phyloP scores from a whole-genome alignment of 2,329 filamentous ascomycete species.

The Xylaria sp. region DNA sequence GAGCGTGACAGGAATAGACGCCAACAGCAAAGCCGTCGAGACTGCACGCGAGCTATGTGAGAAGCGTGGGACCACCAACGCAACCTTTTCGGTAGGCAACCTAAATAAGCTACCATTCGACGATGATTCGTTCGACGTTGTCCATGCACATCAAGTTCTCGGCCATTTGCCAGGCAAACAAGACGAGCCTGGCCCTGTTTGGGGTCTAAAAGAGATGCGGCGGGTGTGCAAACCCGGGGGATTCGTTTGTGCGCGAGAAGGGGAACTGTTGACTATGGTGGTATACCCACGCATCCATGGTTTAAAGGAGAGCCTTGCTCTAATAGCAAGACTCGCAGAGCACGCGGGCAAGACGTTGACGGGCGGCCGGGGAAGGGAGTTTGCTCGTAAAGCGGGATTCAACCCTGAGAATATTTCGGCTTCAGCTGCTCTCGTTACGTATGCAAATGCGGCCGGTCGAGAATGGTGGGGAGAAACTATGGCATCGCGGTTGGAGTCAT shows the following conservation, averaged over 20 bases:
- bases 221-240: slow-evolving; percentile 37
- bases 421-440: slow-evolving; percentile 26
- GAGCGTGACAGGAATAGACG: slow-evolving; percentile 28
- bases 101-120: slow-evolving; percentile 30
- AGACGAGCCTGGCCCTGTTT: slow-evolving; percentile 26
- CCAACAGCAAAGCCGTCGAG: slow-evolving; percentile 22
- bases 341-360: slow-evolving; percentile 21
- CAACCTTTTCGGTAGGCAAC: slow-evolving; percentile 25
- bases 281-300: slow-evolving; percentile 29
- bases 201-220: slow-evolving; percentile 36
- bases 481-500: slow-evolving; percentile 26
- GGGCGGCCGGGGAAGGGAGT: slow-evolving; percentile 33
- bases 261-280: slow-evolving; percentile 27
- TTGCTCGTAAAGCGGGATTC: slow-evolving; percentile 36
- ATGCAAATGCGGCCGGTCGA: slow-evolving; percentile 16
- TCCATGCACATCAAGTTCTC: slow-evolving; percentile 37
- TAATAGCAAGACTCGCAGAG: slow-evolving; percentile 19
- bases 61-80: slow-evolving; percentile 24
- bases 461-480: slow-evolving; percentile 30
- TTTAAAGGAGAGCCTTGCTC: slow-evolving; percentile 7
- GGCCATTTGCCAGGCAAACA: slow-evolving; percentile 22
- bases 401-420: slow-evolving; percentile 16
- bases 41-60: slow-evolving; percentile 9
- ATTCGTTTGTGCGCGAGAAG: slow-evolving; percentile 35
- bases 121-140: slow-evolving; percentile 34